A percentile compares a stretch with the other conserved stretches of the same genome.
Evolutionary conservation across 768 basidiomycete species (phyloP).

Genomic region (Hygrocybe coccinea): DNA sequence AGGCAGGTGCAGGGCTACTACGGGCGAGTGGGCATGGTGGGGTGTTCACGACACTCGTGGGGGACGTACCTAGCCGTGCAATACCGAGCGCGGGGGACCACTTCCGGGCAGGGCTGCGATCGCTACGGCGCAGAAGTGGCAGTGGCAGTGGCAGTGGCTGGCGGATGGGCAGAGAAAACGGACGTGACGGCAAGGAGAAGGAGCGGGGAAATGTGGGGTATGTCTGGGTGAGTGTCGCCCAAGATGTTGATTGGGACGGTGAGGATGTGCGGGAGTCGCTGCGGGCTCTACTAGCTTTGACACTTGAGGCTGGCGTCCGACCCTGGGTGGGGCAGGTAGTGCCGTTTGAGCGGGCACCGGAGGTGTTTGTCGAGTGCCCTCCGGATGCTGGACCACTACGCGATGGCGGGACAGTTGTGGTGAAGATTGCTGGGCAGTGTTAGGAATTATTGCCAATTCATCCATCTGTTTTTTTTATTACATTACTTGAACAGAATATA

Average conservation of each 20-base stretch:
- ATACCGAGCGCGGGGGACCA: slow-evolving; percentile 70
- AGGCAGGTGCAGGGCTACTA: slow-evolving; percentile 63
- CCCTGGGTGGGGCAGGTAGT: slow-evolving; percentile 48
- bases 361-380: slow-evolving; percentile 39
- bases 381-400: slow-evolving; percentile 29
- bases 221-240: slow-evolving; percentile 75
- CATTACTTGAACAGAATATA: too few species aligned
- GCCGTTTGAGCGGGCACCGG: slow-evolving; percentile 51
- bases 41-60: slow-evolving; percentile 72
- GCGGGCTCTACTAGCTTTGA: slow-evolving; percentile 38
- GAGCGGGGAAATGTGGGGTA: slow-evolving; percentile 55
- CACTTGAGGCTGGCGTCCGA: slow-evolving; percentile 36
- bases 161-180: slow-evolving; percentile 4
- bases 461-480: too few species aligned
- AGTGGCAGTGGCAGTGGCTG: slow-evolving; percentile 8
- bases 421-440: slow-evolving; percentile 36
- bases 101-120: slow-evolving; percentile 67
- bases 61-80: slow-evolving; percentile 58
- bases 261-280: slow-evolving; percentile 58
- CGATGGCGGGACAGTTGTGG: slow-evolving; percentile 43
- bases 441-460: too few species aligned
- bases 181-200: slow-evolving; percentile 11
- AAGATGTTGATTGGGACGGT: slow-evolving; percentile 82
- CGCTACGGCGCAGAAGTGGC: slow-evolving; percentile 39
- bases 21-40: slow-evolving; percentile 24